Conservation (phyloP, 2,329 filamentous ascomycete genomes). For the Fonsecaea pedrosoi region DNA sequence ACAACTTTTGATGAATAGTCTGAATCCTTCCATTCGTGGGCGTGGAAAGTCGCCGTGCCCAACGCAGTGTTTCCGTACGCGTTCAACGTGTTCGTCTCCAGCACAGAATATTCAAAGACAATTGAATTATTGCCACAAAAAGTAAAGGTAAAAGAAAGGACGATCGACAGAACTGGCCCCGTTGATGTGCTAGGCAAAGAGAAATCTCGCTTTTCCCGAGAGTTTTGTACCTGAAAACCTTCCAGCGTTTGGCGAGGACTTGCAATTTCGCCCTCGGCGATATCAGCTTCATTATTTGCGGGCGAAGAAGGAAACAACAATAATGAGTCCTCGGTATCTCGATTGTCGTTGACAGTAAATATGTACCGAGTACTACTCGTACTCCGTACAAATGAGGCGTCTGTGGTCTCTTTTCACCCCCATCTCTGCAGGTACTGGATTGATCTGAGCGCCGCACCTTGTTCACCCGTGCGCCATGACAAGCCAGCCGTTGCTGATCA, state of each 20-base stretch:
- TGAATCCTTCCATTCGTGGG: background rate
- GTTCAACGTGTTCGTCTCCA: background rate
- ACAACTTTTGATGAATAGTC: background rate
- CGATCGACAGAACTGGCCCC: background rate
- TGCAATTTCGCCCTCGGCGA: background rate
- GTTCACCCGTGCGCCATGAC: background rate
- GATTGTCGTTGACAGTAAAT: too few relatives aligned
- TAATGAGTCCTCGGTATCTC: background rate
- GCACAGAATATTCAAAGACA: background rate
- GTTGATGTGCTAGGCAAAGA: background rate
- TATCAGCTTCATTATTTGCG: background rate
- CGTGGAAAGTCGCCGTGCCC: background rate
- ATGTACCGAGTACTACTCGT: too few relatives aligned
- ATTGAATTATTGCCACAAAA: background rate
- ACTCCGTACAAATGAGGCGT: too few relatives aligned
- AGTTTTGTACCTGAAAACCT: background rate
- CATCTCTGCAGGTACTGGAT: background rate
- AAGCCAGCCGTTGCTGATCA: slow-evolving; percentile 3
- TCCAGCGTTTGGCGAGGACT: background rate
- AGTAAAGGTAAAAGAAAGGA: background rate
- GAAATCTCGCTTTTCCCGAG: background rate
- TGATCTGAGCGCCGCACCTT: background rate
- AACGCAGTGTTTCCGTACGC: background rate
- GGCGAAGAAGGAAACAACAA: background rate
- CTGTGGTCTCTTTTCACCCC: too few relatives aligned